Percentiles rank a stretch among this genome's conserved stretches.
Conservation (phyloP, 768 basidiomycete species). For the Coprinellus aureogranulatus region DNA sequence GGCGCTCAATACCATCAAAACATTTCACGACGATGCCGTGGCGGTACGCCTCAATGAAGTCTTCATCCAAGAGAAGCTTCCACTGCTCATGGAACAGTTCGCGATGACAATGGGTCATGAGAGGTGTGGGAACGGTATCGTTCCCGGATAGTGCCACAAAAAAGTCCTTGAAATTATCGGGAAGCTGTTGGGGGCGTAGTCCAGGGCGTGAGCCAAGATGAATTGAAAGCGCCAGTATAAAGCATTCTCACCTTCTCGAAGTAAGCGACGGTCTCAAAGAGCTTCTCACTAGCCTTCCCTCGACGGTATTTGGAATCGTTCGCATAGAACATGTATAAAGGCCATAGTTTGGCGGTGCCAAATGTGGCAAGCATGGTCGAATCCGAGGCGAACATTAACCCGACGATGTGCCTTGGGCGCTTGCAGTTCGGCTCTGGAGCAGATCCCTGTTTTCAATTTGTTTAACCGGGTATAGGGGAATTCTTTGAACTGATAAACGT, state of each 20-base stretch:
- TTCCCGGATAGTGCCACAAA: neutral
- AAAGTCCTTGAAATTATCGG: slow-evolving; percentile 1
- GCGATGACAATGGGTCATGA: neutral
- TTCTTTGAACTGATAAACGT: neutral
- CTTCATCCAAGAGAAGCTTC: slow-evolving; percentile 28
- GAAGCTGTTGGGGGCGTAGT: neutral
- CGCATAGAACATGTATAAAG: neutral
- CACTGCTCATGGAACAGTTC: slow-evolving; percentile 30
- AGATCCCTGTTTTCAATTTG: neutral
- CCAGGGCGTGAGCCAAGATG: too few species aligned
- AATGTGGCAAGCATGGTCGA: neutral
- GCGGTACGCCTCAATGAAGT: slow-evolving; percentile 30
- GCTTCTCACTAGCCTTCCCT: neutral
- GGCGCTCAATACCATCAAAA: slow-evolving; percentile 26
- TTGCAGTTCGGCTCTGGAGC: slow-evolving; percentile 2
- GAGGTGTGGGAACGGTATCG: neutral
- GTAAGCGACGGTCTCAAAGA: neutral
- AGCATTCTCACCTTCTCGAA: neutral
- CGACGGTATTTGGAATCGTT: neutral
- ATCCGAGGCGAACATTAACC: neutral
- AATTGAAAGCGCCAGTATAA: neutral
- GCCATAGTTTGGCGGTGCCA: neutral
- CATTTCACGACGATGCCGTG: slow-evolving; percentile 31
- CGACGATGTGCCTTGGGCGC: neutral
- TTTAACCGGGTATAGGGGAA: neutral